Evolutionary conservation across 2,329 filamentous ascomycete species (phyloP), one percentile per base, ranked within the genome.

Genomic region (Coniochaeta prunicola): DNA sequence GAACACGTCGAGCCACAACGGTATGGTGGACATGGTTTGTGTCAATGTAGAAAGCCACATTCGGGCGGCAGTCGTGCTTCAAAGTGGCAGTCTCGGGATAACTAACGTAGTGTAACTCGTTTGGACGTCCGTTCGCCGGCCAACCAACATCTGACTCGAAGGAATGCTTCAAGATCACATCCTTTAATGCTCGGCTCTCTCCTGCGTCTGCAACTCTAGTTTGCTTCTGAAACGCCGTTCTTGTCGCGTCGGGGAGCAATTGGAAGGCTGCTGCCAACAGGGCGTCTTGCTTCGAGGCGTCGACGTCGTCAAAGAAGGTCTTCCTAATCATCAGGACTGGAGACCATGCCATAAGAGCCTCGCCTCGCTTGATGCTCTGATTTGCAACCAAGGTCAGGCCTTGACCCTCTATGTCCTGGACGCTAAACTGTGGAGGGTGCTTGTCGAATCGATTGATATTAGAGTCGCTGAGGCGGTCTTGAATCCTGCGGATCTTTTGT

Each of bases 11-110:
- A 0, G 70, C 73, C 1, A 69, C 71, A 3, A 68, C 69, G 1
- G 73, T 68, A 5, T 66, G 67, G 50, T 75, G 69, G 6, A 70
- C 68, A 3, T 76, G 60, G 9, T 64, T 48, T 0, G 61, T 42
- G 56, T 75, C 71, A 17, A 76, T 63, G 53, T 73, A 65, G 57
- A 59, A 68, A 1, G 66, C 68, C 10, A 74, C 71, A 60, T 77
- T 76, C 1, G 75, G 73, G 28, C 73, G 75, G 62, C 76, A 78
- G 24, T 71, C 73, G 65, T 77, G 75, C 57, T 73, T 73, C 13
- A 76, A 50, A 1, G 70, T 57, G 19, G 67, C 63, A 0, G 70
- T 67, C 63, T 77, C 73, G 0, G 74, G 74, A 58, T 73, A 77
- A 48, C 63, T 63, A 57, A 59, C 61, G 38, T 62, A 64, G 60